Evolutionary conservation across 1,139 yeast species (phyloP).

Genomic region (Schizosaccharomyces versatilis): DNA sequence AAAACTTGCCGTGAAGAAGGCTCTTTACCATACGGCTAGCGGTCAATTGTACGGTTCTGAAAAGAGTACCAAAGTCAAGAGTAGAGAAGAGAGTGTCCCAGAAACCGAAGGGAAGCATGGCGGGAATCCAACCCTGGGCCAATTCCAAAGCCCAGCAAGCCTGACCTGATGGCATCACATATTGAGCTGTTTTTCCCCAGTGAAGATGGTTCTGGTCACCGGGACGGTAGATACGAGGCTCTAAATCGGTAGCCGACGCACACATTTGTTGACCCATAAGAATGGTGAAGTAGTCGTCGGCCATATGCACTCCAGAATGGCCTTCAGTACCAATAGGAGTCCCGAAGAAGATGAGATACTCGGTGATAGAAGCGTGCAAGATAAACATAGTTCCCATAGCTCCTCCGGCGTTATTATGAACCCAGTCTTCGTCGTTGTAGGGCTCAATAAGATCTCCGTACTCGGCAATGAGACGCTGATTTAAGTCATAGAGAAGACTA

Average conservation of each 20-base stretch:
- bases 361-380: conserved; percentile 84
- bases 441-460: conserved; percentile 55
- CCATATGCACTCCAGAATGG: conserved; percentile 84
- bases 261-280: conserved; percentile 60
- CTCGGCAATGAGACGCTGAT: conserved; percentile 33
- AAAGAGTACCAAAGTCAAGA: conserved; percentile 47
- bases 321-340: conserved; percentile 87
- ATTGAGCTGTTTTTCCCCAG: conserved; percentile 62
- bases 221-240: conserved; percentile 14
- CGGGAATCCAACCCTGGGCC: conserved; percentile 94
- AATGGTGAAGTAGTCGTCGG: conserved; percentile 89
- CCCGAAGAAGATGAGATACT: conserved; percentile 75
- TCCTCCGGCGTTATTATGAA: conserved; percentile 92
- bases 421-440: conserved; percentile 63
- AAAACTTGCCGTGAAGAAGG: conserved; percentile 46
- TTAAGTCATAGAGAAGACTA: conserved; percentile 37
- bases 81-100: conserved; percentile 62
- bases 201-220: conserved; percentile 47
- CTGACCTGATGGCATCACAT: conserved; percentile 40
- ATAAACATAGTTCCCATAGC: conserved; percentile 93
- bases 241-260: conserved; percentile 33
- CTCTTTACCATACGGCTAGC: conserved; percentile 57
- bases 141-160: conserved; percentile 69
- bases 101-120: conserved; percentile 92
- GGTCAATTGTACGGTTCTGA: conserved; percentile 48